Evolutionary conservation across 1,284 basidiomycete genomes (phyloP).

Genomic region (Agroathelia rolfsii): DNA sequence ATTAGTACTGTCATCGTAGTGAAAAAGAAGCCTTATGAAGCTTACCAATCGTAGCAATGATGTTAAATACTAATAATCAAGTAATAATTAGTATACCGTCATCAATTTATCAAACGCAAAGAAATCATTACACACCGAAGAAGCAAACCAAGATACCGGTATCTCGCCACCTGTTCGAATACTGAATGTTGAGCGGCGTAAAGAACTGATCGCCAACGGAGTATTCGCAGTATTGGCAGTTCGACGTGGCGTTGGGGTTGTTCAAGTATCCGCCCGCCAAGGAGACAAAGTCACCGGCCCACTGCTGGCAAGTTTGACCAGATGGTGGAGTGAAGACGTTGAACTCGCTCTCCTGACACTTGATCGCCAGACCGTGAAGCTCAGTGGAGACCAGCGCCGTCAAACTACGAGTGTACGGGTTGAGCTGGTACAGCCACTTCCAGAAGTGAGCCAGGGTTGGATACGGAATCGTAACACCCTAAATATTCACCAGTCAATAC

Average conservation of each 20-base stretch:
- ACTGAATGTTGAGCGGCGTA: conserved; percentile 59
- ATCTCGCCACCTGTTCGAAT: conserved; percentile 61
- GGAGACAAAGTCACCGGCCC: conserved; percentile 59
- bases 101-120: conserved; percentile 1
- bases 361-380: conserved; percentile 63
- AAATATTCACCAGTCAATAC: too few species aligned
- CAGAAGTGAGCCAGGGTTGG: conserved; percentile 64
- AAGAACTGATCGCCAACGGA: conserved; percentile 64
- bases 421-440: conserved; percentile 67
- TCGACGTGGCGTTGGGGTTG: conserved; percentile 50
- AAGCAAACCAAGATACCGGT: conserved; percentile 62
- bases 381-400: conserved; percentile 72
- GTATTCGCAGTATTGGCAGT: conserved; percentile 72
- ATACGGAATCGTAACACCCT: conserved; percentile 78
- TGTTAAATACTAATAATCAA: conserved; percentile 49
- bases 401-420: conserved; percentile 66
- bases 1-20: conserved; percentile 5
- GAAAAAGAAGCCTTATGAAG: conserved; percentile 6
- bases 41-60: conserved; percentile 57
- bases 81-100: conserved; percentile 5
- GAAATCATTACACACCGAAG: conserved; percentile 40
- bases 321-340: conserved; percentile 59
- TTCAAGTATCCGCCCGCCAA: conserved; percentile 71
- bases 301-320: conserved; percentile 66
- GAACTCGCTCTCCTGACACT: conserved; percentile 62